Evolutionary conservation across 2,329 filamentous ascomycete genomes (phyloP).

Genomic region (Nigrospora osmanthi): DNA sequence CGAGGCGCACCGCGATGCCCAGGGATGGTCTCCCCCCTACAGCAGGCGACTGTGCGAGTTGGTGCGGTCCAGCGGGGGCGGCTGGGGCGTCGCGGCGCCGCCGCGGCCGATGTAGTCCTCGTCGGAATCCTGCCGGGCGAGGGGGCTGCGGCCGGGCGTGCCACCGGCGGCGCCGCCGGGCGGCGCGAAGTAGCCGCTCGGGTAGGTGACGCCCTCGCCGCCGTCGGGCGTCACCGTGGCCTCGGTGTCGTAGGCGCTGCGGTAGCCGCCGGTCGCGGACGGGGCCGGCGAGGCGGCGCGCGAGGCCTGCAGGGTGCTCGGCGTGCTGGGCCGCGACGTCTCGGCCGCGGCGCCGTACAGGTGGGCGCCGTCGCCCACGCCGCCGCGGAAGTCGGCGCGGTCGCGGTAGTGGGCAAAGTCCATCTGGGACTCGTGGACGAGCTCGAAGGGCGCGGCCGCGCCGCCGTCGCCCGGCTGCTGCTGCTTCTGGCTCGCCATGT

Average conservation of each 20-base stretch:
- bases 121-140: not conserved
- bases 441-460: constrained; percentile 60
- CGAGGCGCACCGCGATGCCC: too few relatives aligned
- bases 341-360: constrained; percentile 50
- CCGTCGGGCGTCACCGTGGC: not conserved
- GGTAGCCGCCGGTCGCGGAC: not conserved
- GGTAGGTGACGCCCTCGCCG: not conserved
- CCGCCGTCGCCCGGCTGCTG: constrained; percentile 32
- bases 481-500: constrained; percentile 53
- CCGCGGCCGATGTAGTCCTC: not conserved
- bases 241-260: not conserved
- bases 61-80: not conserved
- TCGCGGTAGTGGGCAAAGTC: constrained; percentile 88
- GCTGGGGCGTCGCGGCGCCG: not conserved
- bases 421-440: constrained; percentile 75
- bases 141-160: not conserved
- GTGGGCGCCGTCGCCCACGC: constrained; percentile 64
- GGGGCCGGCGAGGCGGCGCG: constrained; percentile 2
- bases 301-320: constrained; percentile 30
- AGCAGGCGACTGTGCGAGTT: not conserved
- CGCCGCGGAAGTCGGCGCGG: constrained; percentile 74
- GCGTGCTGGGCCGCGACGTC: constrained; percentile 48
- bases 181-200: not conserved
- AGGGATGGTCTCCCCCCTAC: not conserved
- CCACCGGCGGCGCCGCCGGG: not conserved